A percentile compares a stretch with the other conserved stretches of the same genome.
These are phyloP conservation scores for Hygrocybe coccinea DNA, from an alignment of 768 basidiomycete species.

Conservation along the genomic window DNA sequence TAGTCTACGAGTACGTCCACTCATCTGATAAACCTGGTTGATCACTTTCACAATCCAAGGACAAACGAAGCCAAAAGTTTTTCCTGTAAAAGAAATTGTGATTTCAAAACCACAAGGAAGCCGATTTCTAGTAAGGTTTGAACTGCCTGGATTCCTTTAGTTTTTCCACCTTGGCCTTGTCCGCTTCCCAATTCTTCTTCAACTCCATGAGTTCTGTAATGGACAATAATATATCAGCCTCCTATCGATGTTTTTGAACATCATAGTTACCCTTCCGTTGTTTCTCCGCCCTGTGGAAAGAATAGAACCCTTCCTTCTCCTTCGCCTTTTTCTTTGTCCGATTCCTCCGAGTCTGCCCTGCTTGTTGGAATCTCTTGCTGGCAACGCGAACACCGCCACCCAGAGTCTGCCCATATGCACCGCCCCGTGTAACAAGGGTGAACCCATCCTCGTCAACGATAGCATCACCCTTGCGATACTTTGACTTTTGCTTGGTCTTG, in stretches of 20 bases:
- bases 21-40: too few species aligned
- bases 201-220: conserved; percentile 62
- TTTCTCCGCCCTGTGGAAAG: conserved; percentile 86
- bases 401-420: conserved; percentile 81
- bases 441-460: conserved; percentile 94
- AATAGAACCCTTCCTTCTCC: conserved; percentile 78
- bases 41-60: not conserved
- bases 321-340: conserved; percentile 50
- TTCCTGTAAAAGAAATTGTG: too few species aligned
- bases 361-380: conserved; percentile 63
- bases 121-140: conserved; percentile 67
- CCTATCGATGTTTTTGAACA: not conserved
- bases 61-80: not conserved
- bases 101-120: not conserved
- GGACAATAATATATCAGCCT: not conserved
- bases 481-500: conserved; percentile 54
- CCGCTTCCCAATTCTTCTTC: conserved; percentile 81
- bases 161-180: conserved; percentile 80
- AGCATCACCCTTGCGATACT: conserved; percentile 78
- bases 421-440: conserved; percentile 88
- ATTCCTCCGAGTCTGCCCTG: conserved; percentile 42
- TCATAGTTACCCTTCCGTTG: conserved; percentile 66
- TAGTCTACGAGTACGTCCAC: too few species aligned
- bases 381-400: conserved; percentile 71
- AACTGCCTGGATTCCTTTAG: conserved; percentile 75